Conservation (phyloP, 208 protist genomes). For the Acanthamoeba healyi region DNA sequence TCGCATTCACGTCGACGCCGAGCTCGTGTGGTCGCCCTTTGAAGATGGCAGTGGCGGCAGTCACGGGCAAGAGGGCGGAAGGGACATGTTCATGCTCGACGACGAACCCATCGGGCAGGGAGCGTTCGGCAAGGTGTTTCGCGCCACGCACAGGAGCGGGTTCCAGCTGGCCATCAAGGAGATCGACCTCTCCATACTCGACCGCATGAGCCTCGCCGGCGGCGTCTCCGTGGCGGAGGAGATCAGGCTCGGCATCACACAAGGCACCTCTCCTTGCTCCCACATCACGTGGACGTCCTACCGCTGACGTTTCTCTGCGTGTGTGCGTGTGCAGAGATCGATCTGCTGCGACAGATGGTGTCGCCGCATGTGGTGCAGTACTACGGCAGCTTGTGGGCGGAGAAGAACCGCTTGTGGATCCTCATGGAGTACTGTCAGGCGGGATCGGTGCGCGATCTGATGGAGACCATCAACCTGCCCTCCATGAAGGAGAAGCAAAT, state of each 20-base stretch:
- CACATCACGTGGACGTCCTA: background rate
- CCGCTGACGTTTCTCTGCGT: background rate
- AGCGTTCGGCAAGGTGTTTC: conserved; percentile 69
- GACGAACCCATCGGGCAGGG: conserved; percentile 69
- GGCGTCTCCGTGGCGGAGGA: conserved; percentile 3
- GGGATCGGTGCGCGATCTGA: conserved; percentile 66
- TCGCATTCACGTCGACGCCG: conserved; percentile 53
- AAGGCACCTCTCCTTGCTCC: background rate
- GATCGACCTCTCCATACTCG: conserved; percentile 69
- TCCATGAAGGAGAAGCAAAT: conserved; percentile 75
- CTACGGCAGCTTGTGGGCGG: conserved; percentile 67
- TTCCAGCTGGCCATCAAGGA: conserved; percentile 76
- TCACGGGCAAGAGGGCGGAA: background rate
- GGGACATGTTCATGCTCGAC: conserved; percentile 6
- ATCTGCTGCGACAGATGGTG: conserved; percentile 12
- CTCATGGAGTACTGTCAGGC: conserved; percentile 75
- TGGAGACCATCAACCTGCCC: conserved; percentile 72
- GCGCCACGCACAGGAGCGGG: conserved; percentile 61
- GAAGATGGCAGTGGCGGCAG: background rate
- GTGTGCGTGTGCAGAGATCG: conserved; percentile 18
- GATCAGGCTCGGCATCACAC: conserved; percentile 52
- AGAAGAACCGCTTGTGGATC: conserved; percentile 49
- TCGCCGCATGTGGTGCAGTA: conserved; percentile 69
- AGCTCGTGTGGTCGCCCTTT: conserved; percentile 70
- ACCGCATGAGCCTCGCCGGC: conserved; percentile 28